Conservation (phyloP, 805 yeast genomes). For the Komagataella pseudopastoris region DNA sequence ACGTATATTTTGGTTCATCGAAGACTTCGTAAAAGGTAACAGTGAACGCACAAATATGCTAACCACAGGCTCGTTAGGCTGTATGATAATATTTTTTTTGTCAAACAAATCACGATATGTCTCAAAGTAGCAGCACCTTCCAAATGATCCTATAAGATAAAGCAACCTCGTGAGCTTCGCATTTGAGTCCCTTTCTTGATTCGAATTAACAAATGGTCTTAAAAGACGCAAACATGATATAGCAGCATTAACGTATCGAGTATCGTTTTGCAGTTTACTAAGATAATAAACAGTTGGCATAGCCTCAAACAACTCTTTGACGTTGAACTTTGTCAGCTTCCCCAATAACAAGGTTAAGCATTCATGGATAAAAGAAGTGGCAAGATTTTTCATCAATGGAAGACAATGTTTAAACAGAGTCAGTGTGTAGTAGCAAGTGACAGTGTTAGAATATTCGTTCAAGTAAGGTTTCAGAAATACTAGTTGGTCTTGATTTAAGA, state of each 20-base stretch:
- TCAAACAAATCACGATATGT: slow-evolving; percentile 23
- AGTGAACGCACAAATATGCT: slow-evolving; percentile 47
- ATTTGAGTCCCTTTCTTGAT: slow-evolving; percentile 7
- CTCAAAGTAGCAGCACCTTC: slow-evolving; percentile 54
- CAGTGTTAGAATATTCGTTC: slow-evolving; percentile 28
- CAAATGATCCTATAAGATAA: slow-evolving; percentile 57
- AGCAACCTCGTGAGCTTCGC: slow-evolving; percentile 38
- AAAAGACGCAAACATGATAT: slow-evolving; percentile 42
- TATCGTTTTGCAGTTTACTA: slow-evolving; percentile 30
- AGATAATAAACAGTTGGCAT: slow-evolving; percentile 56
- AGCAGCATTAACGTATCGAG: slow-evolving; percentile 43
- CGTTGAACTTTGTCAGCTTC: slow-evolving; percentile 44
- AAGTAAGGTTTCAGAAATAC: slow-evolving; percentile 52
- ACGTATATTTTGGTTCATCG: slow-evolving; percentile 21
- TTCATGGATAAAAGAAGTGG: slow-evolving; percentile 33
- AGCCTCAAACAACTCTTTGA: slow-evolving; percentile 56
- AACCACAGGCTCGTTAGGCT: slow-evolving; percentile 37
- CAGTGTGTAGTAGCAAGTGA: slow-evolving; percentile 34
- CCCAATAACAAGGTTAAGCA: slow-evolving; percentile 39
- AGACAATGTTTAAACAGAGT: slow-evolving; percentile 40
- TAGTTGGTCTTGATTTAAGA: slow-evolving; percentile 57
- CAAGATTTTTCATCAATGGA: slow-evolving; percentile 26
- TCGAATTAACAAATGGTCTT: slow-evolving; percentile 26
- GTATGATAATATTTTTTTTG: slow-evolving; percentile 25
- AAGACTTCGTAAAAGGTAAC: slow-evolving; percentile 33